Conservation (phyloP, 1,139 yeast genomes). For the Saccharomyces hybrid region DNA sequence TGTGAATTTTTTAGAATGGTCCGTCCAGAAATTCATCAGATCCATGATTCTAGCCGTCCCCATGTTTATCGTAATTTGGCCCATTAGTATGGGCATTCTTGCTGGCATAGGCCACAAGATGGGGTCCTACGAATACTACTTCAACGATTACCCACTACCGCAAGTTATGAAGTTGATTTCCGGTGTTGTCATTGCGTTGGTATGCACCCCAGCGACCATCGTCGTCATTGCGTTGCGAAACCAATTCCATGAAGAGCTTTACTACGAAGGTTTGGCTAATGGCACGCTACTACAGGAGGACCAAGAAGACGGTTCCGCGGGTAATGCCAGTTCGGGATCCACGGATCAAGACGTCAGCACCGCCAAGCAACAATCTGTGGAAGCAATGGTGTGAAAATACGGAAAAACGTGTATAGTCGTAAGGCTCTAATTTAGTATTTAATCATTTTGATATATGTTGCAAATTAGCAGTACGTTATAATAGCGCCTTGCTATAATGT, state of each 20-base stretch:
- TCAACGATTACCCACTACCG: slow-evolving; percentile 18
- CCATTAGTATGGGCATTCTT: slow-evolving; percentile 23
- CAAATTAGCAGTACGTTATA: too few species aligned
- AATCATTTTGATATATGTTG: neutral
- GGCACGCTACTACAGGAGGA: neutral
- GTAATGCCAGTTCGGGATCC: neutral
- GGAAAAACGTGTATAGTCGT: neutral
- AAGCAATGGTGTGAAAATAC: neutral
- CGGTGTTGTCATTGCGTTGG: slow-evolving; percentile 16
- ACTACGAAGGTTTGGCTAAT: neutral
- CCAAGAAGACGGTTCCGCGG: neutral
- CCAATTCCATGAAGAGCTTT: slow-evolving; percentile 9
- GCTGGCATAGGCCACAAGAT: slow-evolving; percentile 17
- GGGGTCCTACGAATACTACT: slow-evolving; percentile 15
- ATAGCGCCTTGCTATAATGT: neutral
- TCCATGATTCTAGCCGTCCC: slow-evolving; percentile 12
- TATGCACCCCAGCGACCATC: slow-evolving; percentile 15
- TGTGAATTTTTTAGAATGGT: too few species aligned
- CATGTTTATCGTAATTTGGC: slow-evolving; percentile 20
- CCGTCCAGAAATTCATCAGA: too few species aligned
- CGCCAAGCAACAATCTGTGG: neutral
- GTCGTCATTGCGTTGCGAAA: slow-evolving; percentile 17
- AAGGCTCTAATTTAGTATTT: neutral
- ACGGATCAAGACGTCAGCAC: neutral
- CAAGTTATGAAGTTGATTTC: slow-evolving; percentile 19